These are phyloP conservation scores for Paratinospora sagittata DNA, from an alignment of 164 flowering plant species.

Conservation along the genomic window DNA sequence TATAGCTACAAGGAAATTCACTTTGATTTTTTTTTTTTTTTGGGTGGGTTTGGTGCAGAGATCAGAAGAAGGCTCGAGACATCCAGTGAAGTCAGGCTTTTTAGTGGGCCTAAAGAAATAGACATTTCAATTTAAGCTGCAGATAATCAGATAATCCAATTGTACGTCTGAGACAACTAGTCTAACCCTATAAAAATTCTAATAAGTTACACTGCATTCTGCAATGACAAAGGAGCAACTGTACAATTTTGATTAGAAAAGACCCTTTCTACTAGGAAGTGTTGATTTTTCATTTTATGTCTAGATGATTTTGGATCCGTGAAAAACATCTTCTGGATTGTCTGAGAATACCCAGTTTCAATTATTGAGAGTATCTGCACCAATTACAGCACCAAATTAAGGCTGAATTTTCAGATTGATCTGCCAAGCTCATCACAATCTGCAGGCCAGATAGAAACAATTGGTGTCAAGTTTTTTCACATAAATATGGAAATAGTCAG, in stretches of 20 bases:
- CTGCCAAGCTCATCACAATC: too few relatives aligned
- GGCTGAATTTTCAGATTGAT: too few relatives aligned
- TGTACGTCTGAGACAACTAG: neutral
- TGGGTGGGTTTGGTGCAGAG: neutral
- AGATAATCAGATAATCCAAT: neutral
- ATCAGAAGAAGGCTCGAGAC: neutral
- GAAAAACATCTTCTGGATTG: slow-evolving; percentile 22
- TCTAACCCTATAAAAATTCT: too few relatives aligned
- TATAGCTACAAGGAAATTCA: too few relatives aligned
- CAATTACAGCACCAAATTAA: too few relatives aligned
- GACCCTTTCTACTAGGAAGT: slow-evolving; percentile 14
- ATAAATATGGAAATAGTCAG: too few relatives aligned
- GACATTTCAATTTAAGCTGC: neutral
- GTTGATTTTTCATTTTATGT: slow-evolving; percentile 13
- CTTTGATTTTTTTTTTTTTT: too few relatives aligned
- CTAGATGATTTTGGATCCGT: slow-evolving; percentile 21
- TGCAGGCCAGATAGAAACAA: too few relatives aligned
- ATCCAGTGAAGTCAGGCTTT: neutral
- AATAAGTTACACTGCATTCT: too few relatives aligned
- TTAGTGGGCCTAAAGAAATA: neutral
- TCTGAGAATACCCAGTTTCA: slow-evolving; percentile 26
- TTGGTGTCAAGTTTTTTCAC: too few relatives aligned
- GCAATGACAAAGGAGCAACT: too few relatives aligned
- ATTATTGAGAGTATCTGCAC: too few relatives aligned
- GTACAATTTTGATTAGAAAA: slow-evolving; percentile 4